These are phyloP conservation scores for Ascochyta clinopodiicola DNA, from an alignment of 2,329 filamentous ascomycete genomes.

Conservation along the genomic window DNA sequence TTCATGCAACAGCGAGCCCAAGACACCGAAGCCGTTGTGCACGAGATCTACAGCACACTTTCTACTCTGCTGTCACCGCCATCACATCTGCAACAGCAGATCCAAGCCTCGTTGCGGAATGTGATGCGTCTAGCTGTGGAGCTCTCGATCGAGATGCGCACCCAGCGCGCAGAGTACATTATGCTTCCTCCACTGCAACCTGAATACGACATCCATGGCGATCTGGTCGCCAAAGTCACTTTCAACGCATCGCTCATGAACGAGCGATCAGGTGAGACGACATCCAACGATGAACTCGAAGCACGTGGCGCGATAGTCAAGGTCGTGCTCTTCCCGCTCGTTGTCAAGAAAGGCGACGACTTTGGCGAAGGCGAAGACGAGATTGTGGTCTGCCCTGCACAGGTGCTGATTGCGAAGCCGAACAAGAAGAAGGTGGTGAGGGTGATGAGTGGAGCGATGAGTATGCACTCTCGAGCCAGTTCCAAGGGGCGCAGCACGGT, in stretches of 20 bases:
- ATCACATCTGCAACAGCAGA: conserved; percentile 77
- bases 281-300: conserved; percentile 81
- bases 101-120: conserved; percentile 82
- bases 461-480: conserved; percentile 46
- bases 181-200: conserved; percentile 96
- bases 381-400: conserved; percentile 92
- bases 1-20: conserved; percentile 83
- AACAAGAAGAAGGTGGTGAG: conserved; percentile 58
- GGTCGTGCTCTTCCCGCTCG: conserved; percentile 92
- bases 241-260: conserved; percentile 97
- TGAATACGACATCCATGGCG: conserved; percentile 92
- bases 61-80: conserved; percentile 87
- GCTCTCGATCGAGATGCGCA: conserved; percentile 95
- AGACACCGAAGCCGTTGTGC: conserved; percentile 94
- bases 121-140: conserved; percentile 89
- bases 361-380: conserved; percentile 87
- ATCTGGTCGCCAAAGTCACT: conserved; percentile 82
- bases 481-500: conserved; percentile 37
- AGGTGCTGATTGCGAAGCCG: conserved; percentile 76
- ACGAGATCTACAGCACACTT: conserved; percentile 85
- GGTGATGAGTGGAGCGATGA: conserved; percentile 59
- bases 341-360: conserved; percentile 95
- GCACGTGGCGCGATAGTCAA: conserved; percentile 78
- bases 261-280: conserved; percentile 76
- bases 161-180: conserved; percentile 94